Percentiles rank a stretch among this genome's conserved stretches.
Conservation (phyloP, 2,329 filamentous ascomycete species). For the Escovopsis sp. region DNA sequence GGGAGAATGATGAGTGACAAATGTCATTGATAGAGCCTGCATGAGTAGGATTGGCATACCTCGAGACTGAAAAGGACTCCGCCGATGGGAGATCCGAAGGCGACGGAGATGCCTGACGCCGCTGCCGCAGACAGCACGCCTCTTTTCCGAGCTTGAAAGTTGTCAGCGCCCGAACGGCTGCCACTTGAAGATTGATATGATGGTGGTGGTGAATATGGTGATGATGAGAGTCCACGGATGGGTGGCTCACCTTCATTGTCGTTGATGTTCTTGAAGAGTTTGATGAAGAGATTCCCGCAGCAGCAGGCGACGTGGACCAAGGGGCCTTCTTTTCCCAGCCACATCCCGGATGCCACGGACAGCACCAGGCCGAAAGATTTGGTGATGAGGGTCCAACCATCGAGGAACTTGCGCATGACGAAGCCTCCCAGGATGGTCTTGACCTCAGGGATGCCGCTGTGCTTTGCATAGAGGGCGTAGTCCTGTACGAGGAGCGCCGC, state of each 20-base stretch:
- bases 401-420: constrained; percentile 75
- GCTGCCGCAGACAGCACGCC: constrained; percentile 88
- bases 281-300: constrained; percentile 88
- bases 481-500: constrained; percentile 69
- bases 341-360: constrained; percentile 84
- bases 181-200: no score
- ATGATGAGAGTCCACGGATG: no score
- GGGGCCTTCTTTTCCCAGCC: constrained; percentile 92
- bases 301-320: constrained; percentile 94
- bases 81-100: constrained; percentile 86
- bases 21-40: not conserved
- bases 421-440: constrained; percentile 93
- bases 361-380: constrained; percentile 84
- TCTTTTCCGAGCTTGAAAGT: constrained; percentile 59
- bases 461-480: constrained; percentile 77
- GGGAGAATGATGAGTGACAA: not conserved
- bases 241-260: constrained; percentile 59
- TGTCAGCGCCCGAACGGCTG: not conserved
- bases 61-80: constrained; percentile 94
- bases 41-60: constrained; percentile 28
- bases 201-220: no score
- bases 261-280: constrained; percentile 64
- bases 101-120: constrained; percentile 82
- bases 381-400: constrained; percentile 73
- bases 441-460: constrained; percentile 94